Evolutionary conservation across 2,329 filamentous ascomycete species (phyloP).

Genomic region (Domatiomyces catenatus): DNA sequence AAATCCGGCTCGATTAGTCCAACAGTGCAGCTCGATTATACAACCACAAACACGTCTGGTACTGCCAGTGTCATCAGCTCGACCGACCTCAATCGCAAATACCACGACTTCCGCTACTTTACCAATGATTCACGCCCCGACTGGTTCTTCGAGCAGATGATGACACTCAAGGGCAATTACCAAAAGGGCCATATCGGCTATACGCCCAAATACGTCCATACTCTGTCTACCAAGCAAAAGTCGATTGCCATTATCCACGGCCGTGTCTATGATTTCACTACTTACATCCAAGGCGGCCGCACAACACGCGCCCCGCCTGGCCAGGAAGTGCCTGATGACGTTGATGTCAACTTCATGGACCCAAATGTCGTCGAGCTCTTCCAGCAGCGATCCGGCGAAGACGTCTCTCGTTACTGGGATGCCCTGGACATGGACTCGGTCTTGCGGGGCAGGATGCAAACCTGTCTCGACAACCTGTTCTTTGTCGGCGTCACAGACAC

Average conservation of each 20-base stretch:
- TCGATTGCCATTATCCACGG: conserved; percentile 64
- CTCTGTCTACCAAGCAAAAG: conserved; percentile 47
- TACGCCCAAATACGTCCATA: conserved; percentile 59
- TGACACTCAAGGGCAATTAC: conserved; percentile 59
- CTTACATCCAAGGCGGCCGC: conserved; percentile 64
- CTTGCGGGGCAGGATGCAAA: conserved; percentile 52
- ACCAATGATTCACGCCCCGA: conserved; percentile 70
- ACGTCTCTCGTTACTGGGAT: conserved; percentile 74
- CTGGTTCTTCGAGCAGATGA: conserved; percentile 86
- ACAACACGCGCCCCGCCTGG: conserved; percentile 43
- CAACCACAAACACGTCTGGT: conserved; percentile 57
- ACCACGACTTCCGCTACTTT: conserved; percentile 84
- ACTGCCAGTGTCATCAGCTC: conserved; percentile 48
- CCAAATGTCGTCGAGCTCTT: conserved; percentile 60
- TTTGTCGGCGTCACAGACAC: conserved; percentile 88
- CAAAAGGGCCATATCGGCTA: conserved; percentile 81
- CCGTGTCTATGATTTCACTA: conserved; percentile 77
- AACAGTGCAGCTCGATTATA: conserved; percentile 72
- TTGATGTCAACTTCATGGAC: conserved; percentile 68
- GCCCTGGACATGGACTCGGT: conserved; percentile 44
- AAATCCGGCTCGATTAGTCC: conserved; percentile 50
- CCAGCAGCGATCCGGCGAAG: conserved; percentile 55
- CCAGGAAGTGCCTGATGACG: conserved; percentile 30
- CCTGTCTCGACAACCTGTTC: conserved; percentile 86
- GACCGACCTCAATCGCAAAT: conserved; percentile 58